Conservation (phyloP, 768 basidiomycete species). For the Psilocybe tampanensis region DNA sequence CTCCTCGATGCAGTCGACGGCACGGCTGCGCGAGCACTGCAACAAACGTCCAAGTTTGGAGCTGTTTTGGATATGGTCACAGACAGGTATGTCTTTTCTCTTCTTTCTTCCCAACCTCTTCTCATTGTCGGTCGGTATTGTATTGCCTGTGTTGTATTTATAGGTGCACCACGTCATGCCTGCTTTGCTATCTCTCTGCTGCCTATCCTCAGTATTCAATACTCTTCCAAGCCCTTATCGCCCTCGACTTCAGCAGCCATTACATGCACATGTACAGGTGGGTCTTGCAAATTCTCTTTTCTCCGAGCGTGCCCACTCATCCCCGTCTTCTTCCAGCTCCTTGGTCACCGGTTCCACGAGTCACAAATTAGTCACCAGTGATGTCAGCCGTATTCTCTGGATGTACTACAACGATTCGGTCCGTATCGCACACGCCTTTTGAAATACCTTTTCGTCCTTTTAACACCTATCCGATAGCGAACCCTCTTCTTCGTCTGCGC, state of each 20-base stretch:
- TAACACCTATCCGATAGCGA: constrained; percentile 44
- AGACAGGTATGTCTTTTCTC: constrained; percentile 69
- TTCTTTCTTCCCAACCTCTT: constrained; percentile 5
- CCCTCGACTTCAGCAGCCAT: constrained; percentile 96
- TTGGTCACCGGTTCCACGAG: constrained; percentile 92
- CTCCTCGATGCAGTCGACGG: constrained; percentile 96
- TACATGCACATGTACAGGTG: constrained; percentile 99
- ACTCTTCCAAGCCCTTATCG: constrained; percentile 92
- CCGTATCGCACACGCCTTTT: constrained; percentile 31
- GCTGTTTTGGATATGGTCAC: constrained; percentile 99
- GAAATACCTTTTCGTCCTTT: background rate
- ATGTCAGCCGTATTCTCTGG: constrained; percentile 91
- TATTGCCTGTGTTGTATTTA: constrained; percentile 6
- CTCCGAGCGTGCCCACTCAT: constrained; percentile 12
- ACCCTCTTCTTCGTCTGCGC: constrained; percentile 93
- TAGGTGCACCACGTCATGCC: constrained; percentile 95
- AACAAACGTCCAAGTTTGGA: constrained; percentile 95
- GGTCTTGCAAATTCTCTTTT: constrained; percentile 2
- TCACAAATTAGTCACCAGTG: constrained; percentile 91
- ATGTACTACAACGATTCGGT: constrained; percentile 94
- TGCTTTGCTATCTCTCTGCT: constrained; percentile 91
- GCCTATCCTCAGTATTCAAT: constrained; percentile 87
- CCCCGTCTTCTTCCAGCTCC: constrained; percentile 57
- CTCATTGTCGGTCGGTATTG: background rate
- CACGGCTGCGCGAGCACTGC: constrained; percentile 83